Evolutionary conservation across 129 eudicot species (phyloP).

Genomic region (Chrysanthemum makinoi): DNA sequence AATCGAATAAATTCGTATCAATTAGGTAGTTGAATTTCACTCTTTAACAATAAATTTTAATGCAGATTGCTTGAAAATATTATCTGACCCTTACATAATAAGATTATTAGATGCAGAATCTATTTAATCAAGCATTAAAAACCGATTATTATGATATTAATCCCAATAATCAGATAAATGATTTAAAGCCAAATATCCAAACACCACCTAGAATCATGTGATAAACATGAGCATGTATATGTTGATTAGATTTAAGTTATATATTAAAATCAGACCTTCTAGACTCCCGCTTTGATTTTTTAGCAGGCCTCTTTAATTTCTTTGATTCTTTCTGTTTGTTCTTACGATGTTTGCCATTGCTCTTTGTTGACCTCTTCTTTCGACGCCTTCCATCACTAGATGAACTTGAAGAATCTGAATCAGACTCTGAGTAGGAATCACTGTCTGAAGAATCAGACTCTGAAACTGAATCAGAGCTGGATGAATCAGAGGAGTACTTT

Average conservation of each 20-base stretch:
- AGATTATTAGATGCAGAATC: background rate
- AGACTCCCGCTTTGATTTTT: slow-evolving; percentile 49
- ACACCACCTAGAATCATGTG: background rate
- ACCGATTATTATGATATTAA: background rate
- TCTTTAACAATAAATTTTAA: background rate
- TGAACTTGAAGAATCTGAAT: slow-evolving; percentile 70
- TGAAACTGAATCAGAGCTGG: slow-evolving; percentile 61
- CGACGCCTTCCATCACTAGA: slow-evolving; percentile 67
- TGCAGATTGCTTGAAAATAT: background rate
- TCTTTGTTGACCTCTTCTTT: slow-evolving; percentile 61
- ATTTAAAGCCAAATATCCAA: background rate
- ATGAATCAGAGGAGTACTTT: slow-evolving; percentile 79
- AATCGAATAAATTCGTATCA: no score
- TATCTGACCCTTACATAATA: background rate
- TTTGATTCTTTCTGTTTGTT: slow-evolving; percentile 35
- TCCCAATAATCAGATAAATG: background rate
- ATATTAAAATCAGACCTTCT: slow-evolving; percentile 37
- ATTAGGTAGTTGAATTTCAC: background rate
- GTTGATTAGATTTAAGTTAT: background rate
- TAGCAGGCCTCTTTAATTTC: slow-evolving; percentile 29
- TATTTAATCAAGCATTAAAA: background rate
- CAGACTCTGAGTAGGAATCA: slow-evolving; percentile 57
- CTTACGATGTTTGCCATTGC: slow-evolving; percentile 37
- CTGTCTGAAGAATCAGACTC: slow-evolving; percentile 62
- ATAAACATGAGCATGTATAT: background rate